Conservation (phyloP, 2,329 filamentous ascomycete species). For the Fusarium nelsonii region DNA sequence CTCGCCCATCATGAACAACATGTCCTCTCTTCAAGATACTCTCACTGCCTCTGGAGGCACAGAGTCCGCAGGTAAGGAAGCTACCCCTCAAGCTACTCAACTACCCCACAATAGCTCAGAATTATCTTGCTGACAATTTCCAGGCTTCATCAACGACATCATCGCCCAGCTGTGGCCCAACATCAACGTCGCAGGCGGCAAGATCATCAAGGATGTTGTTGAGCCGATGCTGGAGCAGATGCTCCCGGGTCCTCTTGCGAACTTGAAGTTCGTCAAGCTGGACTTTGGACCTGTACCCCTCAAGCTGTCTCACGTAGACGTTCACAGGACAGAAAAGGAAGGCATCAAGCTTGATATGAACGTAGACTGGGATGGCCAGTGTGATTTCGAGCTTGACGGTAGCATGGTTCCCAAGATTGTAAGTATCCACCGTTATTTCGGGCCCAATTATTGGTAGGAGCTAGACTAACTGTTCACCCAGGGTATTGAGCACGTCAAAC, state of each 20-base stretch:
- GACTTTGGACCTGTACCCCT: conserved; percentile 42
- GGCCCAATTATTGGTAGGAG: too few species aligned
- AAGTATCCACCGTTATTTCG: background rate
- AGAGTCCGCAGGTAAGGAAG: conserved; percentile 42
- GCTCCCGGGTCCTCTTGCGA: conserved; percentile 43
- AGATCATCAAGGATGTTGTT: conserved; percentile 43
- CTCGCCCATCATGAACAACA: conserved; percentile 39
- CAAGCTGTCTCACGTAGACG: conserved; percentile 43
- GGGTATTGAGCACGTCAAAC: conserved; percentile 46
- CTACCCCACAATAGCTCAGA: rapidly evolving
- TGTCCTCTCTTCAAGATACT: conserved; percentile 41
- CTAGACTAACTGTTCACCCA: background rate
- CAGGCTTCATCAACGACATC: conserved; percentile 47
- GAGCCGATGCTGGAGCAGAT: conserved; percentile 45
- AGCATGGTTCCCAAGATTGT: conserved; percentile 46
- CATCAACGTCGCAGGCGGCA: conserved; percentile 45
- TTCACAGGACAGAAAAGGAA: conserved; percentile 40
- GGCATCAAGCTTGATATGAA: conserved; percentile 48
- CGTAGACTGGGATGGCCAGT: conserved; percentile 42
- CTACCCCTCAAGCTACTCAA: background rate
- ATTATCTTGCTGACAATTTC: conserved; percentile 23
- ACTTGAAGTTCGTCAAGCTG: conserved; percentile 42
- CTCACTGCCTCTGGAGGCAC: conserved; percentile 46
- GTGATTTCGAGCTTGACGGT: conserved; percentile 46
- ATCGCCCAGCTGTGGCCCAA: conserved; percentile 47